phyloP scores from a whole-genome alignment of 2,329 filamentous ascomycete species.

The Colletotrichum musae region DNA sequence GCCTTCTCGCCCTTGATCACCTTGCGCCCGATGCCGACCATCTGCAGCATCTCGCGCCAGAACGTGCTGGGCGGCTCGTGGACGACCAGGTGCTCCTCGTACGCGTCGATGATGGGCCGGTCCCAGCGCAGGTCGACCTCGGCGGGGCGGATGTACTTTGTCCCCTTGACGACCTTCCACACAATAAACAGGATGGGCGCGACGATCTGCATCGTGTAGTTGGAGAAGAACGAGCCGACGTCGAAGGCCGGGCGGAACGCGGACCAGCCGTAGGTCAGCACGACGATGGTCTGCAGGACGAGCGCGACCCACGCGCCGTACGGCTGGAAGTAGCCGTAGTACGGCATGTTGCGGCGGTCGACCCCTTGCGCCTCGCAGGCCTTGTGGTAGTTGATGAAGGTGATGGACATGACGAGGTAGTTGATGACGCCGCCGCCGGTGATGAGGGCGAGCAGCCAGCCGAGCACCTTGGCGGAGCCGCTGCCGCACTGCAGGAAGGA shows the following conservation, averaged over 20 bases:
- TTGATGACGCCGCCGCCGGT: conserved; percentile 60
- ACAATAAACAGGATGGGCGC: conserved; percentile 68
- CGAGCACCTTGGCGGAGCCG: conserved; percentile 76
- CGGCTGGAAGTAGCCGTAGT: conserved; percentile 78
- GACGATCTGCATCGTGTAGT: conserved; percentile 74
- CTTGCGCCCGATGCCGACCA: conserved; percentile 56
- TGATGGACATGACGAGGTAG: conserved; percentile 53
- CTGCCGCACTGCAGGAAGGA: conserved; percentile 39
- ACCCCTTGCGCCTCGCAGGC: conserved; percentile 71
- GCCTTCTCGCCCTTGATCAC: conserved; percentile 43
- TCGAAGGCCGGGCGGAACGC: conserved; percentile 73
- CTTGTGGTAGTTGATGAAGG: conserved; percentile 75
- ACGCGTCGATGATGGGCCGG: conserved; percentile 69
- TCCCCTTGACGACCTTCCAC: conserved; percentile 75
- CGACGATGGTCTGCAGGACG: conserved; percentile 70
- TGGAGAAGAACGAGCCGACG: conserved; percentile 73
- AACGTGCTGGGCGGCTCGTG: conserved; percentile 63
- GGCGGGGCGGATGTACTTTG: conserved; percentile 66
- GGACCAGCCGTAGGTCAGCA: conserved; percentile 75
- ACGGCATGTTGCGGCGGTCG: conserved; percentile 69
- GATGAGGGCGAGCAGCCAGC: conserved; percentile 76
- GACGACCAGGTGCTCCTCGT: conserved; percentile 56
- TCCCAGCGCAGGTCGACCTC: conserved; percentile 74
- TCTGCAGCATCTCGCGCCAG: conserved; percentile 68
- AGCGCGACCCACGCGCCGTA: conserved; percentile 71